Percentiles rank a stretch among this genome's conserved stretches.
phyloP scores from a whole-genome alignment of 768 basidiomycete genomes.

The Xerocomellus intermedius region DNA sequence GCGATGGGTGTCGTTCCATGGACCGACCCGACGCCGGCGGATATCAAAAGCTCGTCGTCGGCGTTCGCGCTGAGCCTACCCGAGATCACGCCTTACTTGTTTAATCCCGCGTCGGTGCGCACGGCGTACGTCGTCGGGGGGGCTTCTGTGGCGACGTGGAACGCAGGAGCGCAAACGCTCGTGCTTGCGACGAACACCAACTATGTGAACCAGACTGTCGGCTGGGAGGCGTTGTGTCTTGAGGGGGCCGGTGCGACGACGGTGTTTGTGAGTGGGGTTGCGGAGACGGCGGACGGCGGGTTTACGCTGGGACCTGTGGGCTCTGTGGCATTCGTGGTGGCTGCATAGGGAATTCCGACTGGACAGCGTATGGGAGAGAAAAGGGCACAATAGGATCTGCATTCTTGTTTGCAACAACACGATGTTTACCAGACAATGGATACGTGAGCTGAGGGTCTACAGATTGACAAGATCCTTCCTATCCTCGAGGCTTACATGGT shows the following conservation, averaged over 20 bases:
- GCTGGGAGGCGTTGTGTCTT: constrained; percentile 32
- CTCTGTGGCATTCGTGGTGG: constrained; percentile 21
- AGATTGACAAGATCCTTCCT: neutral
- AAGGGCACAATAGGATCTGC: neutral
- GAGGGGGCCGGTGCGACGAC: neutral
- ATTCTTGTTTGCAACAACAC: neutral
- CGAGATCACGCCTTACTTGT: constrained; percentile 46
- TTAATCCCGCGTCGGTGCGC: constrained; percentile 40
- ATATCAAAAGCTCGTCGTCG: constrained; percentile 47
- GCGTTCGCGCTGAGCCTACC: constrained; percentile 45
- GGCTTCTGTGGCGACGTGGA: constrained; percentile 55
- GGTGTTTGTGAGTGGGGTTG: constrained; percentile 19
- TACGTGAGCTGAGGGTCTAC: neutral
- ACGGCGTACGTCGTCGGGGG: constrained; percentile 39
- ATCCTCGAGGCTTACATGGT: neutral
- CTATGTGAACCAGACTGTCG: constrained; percentile 36
- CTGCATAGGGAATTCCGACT: neutral
- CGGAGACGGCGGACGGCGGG: neutral
- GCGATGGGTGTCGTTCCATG: constrained; percentile 51
- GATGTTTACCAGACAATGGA: neutral
- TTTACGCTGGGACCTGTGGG: constrained; percentile 26
- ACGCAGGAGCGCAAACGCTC: constrained; percentile 38
- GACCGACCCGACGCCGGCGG: constrained; percentile 51
- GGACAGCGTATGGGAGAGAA: neutral
- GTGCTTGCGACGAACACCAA: constrained; percentile 54